A percentile compares a stretch with the other conserved stretches of the same genome.
Conservation (phyloP, 2,329 filamentous ascomycete genomes). For the Elsinoe perseae region DNA sequence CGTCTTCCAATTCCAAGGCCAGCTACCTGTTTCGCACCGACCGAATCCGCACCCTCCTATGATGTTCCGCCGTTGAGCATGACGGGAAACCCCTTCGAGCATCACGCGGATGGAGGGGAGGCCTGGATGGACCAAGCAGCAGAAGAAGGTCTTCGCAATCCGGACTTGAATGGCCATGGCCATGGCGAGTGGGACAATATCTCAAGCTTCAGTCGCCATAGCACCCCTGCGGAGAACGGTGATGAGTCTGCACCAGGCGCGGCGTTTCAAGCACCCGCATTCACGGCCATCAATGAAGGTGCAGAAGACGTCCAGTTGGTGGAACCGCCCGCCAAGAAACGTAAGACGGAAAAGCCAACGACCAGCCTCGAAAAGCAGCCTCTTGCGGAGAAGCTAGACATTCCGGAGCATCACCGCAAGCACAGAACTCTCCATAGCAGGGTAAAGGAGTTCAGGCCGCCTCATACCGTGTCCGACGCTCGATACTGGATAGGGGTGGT, state of each 20-base stretch:
- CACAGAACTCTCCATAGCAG: slow-evolving; percentile 24
- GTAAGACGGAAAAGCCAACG: not conserved
- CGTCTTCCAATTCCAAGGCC: not conserved
- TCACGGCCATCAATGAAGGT: not conserved
- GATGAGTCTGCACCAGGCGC: not conserved
- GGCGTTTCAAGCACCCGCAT: not conserved
- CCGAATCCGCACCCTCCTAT: too few species aligned
- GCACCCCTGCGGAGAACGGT: slow-evolving; percentile 7
- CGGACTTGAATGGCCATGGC: not conserved
- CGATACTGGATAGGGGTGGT: slow-evolving; percentile 32
- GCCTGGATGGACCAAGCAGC: not conserved
- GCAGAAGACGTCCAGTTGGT: slow-evolving; percentile 7
- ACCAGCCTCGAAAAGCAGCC: not conserved
- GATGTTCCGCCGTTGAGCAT: not conserved
- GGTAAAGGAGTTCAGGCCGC: slow-evolving; percentile 20
- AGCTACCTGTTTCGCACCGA: too few species aligned
- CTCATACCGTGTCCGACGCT: slow-evolving; percentile 20
- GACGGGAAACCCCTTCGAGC: not conserved
- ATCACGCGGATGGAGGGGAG: not conserved
- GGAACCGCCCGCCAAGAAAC: not conserved
- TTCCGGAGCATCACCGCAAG: not conserved
- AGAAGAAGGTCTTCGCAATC: not conserved
- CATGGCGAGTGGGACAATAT: not conserved
- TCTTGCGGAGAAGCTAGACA: not conserved
- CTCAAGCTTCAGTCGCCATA: not conserved